Evolutionary conservation across 371 early-diverging fungal species (phyloP).

Genomic region (Mortierella polycephala): DNA sequence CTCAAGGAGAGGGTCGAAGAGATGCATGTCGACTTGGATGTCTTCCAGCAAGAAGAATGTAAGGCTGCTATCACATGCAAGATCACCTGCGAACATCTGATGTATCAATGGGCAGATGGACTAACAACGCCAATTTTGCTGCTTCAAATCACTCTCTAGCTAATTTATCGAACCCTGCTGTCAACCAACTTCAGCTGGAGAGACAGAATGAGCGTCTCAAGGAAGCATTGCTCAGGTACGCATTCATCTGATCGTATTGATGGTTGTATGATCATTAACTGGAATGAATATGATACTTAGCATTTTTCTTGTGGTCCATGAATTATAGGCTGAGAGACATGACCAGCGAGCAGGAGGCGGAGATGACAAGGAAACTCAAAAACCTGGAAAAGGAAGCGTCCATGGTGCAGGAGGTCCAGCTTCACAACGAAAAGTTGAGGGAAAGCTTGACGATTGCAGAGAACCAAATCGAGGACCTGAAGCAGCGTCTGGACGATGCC

Average conservation of each 20-base stretch:
- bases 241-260: not conserved
- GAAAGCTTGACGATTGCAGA: slow-evolving; percentile 72
- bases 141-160: slow-evolving; percentile 8
- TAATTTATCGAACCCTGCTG: slow-evolving; percentile 59
- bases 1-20: slow-evolving; percentile 87
- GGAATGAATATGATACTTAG: too few species aligned
- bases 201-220: slow-evolving; percentile 89
- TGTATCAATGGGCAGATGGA: not conserved
- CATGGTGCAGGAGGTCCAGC: slow-evolving; percentile 66
- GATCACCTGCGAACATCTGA: not conserved
- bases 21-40: slow-evolving; percentile 75
- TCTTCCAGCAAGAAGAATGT: slow-evolving; percentile 72
- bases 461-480: slow-evolving; percentile 82
- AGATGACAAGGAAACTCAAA: slow-evolving; percentile 72
- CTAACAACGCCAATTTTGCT: slow-evolving; percentile 2
- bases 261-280: too few species aligned
- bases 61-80: slow-evolving; percentile 3
- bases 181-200: slow-evolving; percentile 77
- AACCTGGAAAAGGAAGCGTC: slow-evolving; percentile 77
- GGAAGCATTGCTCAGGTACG: slow-evolving; percentile 82
- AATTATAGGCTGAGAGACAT: slow-evolving; percentile 80
- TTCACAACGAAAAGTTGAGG: slow-evolving; percentile 66
- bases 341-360: slow-evolving; percentile 77
- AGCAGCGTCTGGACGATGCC: slow-evolving; percentile 84
- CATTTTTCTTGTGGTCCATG: not conserved